Conservation (phyloP, 768 basidiomycete genomes). For the Podaxis rugospora region DNA sequence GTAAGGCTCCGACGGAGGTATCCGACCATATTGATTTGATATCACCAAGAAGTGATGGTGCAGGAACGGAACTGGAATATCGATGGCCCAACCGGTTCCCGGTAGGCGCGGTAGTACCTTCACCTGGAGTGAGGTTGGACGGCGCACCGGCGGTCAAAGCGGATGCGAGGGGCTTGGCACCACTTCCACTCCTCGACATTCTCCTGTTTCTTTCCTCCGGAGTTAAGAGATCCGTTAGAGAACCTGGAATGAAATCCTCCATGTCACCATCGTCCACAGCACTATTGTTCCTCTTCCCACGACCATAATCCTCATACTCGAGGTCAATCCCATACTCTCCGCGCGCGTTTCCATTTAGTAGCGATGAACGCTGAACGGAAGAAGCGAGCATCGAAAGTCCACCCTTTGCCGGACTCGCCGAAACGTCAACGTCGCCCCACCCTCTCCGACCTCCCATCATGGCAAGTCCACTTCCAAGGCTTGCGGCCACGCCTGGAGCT, state of each 20-base stretch:
- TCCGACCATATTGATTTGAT: slow-evolving; percentile 82
- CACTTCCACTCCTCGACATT: slow-evolving; percentile 69
- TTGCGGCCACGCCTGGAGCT: slow-evolving; percentile 56
- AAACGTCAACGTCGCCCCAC: slow-evolving; percentile 26
- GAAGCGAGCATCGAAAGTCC: slow-evolving; percentile 7
- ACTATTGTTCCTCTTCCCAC: slow-evolving; percentile 27
- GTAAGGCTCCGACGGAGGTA: slow-evolving; percentile 24
- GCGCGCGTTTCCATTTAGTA: slow-evolving; percentile 13
- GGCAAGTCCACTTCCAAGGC: slow-evolving; percentile 51
- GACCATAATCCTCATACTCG: slow-evolving; percentile 36
- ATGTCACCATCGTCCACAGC: slow-evolving; percentile 72
- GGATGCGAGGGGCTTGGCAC: slow-evolving; percentile 28
- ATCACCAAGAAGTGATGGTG: slow-evolving; percentile 70
- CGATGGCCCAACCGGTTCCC: slow-evolving; percentile 45
- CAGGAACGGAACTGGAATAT: slow-evolving; percentile 82
- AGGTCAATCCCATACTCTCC: slow-evolving; percentile 32
- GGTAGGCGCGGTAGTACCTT: neutral
- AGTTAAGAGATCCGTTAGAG: slow-evolving; percentile 84
- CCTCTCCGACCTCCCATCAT: slow-evolving; percentile 40
- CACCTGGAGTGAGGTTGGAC: neutral
- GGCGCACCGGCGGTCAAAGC: slow-evolving; percentile 14
- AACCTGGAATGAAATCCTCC: slow-evolving; percentile 87
- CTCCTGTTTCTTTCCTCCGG: slow-evolving; percentile 81
- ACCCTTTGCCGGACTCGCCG: slow-evolving; percentile 4
- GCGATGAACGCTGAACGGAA: slow-evolving; percentile 15